A percentile compares a stretch with the other conserved stretches of the same genome.
Conservation (phyloP, 495 filamentous ascomycete species). For the Tuber borchii region DNA sequence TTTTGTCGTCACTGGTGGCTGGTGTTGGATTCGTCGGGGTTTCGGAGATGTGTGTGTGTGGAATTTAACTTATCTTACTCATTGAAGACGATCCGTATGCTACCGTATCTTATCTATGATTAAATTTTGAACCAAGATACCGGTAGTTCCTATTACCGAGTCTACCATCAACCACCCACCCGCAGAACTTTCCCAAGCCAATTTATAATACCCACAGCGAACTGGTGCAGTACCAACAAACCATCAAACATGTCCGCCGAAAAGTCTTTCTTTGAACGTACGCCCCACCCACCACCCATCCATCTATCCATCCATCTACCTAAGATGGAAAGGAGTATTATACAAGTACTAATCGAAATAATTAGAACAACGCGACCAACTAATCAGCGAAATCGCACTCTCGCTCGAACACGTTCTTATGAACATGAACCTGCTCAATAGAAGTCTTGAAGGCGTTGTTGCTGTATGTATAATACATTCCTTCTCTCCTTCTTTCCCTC, state of each 20-base stretch:
- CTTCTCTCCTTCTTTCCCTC: too few relatives aligned
- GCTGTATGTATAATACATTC: too few relatives aligned
- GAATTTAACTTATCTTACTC: not conserved
- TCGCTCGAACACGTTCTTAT: slow-evolving; percentile 81
- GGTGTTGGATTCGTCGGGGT: slow-evolving; percentile 1
- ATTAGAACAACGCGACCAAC: slow-evolving; percentile 37
- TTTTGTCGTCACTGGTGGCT: not conserved
- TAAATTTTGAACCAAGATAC: not conserved
- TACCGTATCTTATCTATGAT: not conserved
- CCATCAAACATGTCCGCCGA: slow-evolving; percentile 6
- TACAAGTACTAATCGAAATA: not conserved
- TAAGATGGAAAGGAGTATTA: not conserved
- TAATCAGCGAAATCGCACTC: slow-evolving; percentile 38
- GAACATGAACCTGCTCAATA: slow-evolving; percentile 92
- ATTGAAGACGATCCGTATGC: not conserved
- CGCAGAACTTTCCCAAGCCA: not conserved
- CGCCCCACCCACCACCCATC: too few relatives aligned
- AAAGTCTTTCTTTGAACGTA: slow-evolving; percentile 39
- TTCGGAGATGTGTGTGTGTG: not conserved
- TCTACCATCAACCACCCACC: not conserved
- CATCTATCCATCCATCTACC: not conserved
- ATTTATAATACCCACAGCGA: not conserved
- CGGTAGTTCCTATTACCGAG: not conserved
- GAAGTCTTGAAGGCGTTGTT: slow-evolving; percentile 85
- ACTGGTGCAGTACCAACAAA: not conserved